phyloP scores from a whole-genome alignment of 179 eudicot genomes.

The Heliamphora pulchella region DNA sequence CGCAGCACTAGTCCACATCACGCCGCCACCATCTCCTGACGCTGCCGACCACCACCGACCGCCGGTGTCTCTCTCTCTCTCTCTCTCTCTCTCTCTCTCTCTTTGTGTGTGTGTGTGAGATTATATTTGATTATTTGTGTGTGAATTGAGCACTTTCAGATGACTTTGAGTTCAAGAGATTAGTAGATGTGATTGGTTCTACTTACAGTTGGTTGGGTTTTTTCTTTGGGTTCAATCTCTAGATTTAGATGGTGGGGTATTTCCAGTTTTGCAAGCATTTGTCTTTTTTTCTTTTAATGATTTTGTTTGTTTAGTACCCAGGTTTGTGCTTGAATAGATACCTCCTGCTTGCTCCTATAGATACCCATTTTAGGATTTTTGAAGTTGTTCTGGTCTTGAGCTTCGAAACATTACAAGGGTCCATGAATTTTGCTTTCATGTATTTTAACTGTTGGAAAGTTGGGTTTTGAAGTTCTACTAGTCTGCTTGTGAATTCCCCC shows the following conservation, averaged over 20 bases:
- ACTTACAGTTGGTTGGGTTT: constrained; percentile 34
- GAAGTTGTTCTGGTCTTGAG: constrained; percentile 8
- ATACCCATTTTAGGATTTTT: not conserved
- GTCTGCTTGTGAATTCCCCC: not conserved
- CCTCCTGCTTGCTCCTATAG: not conserved
- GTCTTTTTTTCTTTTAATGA: constrained; percentile 39
- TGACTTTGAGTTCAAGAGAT: constrained; percentile 49
- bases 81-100: too few relatives aligned
- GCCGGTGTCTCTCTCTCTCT: constrained; percentile 10
- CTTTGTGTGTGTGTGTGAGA: too few relatives aligned
- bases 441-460: constrained; percentile 10
- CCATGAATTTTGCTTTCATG: constrained; percentile 8
- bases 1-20: too few relatives aligned
- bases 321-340: not conserved
- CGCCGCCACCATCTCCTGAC: too few relatives aligned
- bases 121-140: too few relatives aligned
- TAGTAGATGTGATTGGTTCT: constrained; percentile 35
- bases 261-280: constrained; percentile 37
- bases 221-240: constrained; percentile 42
- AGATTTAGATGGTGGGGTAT: constrained; percentile 77
- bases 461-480: not conserved
- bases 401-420: not conserved
- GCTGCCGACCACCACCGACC: too few relatives aligned
- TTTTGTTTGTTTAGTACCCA: constrained; percentile 18
- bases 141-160: not conserved